Conservation (phyloP, 73 alveolate genomes). For the Paramecium octaurelia region DNA sequence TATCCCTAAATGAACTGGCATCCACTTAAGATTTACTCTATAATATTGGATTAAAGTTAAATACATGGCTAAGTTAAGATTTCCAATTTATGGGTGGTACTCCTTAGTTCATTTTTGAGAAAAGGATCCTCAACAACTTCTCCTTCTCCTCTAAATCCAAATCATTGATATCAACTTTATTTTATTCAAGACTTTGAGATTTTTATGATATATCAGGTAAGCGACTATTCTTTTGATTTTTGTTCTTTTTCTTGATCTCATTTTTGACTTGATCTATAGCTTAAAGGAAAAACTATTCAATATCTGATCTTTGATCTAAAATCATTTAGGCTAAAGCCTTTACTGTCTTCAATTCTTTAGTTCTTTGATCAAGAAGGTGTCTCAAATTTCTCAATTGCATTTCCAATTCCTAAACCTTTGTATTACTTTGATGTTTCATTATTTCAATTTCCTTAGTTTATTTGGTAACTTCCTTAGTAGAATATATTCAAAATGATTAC, state of each 20-base stretch:
- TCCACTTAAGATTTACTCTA: conserved; percentile 26
- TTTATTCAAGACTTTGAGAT: conserved; percentile 28
- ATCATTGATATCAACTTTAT: conserved; percentile 79
- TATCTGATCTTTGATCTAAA: conserved; percentile 85
- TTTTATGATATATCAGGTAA: conserved; percentile 30
- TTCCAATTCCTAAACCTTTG: conserved; percentile 45
- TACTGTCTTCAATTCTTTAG: conserved; percentile 79
- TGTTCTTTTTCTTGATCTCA: conserved; percentile 74
- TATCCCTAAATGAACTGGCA: conserved; percentile 40
- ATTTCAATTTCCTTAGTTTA: conserved; percentile 55
- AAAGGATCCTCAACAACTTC: conserved; percentile 77
- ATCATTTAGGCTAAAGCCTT: conserved; percentile 88
- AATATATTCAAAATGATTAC: neutral
- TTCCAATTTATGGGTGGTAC: conserved; percentile 86
- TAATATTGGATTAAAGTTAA: neutral
- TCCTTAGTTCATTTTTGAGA: conserved; percentile 90
- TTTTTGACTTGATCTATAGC: conserved; percentile 84
- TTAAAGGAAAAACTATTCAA: conserved; percentile 86
- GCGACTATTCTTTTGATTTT: conserved; percentile 69
- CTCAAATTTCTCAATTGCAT: conserved; percentile 54
- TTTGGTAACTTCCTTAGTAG: conserved; percentile 49
- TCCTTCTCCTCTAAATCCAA: conserved; percentile 92
- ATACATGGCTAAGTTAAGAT: conserved; percentile 37
- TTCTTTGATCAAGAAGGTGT: conserved; percentile 71
- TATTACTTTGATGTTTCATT: conserved; percentile 45